Conservation (phyloP, 495 filamentous ascomycete species). For the Alectoria sarmentosa region DNA sequence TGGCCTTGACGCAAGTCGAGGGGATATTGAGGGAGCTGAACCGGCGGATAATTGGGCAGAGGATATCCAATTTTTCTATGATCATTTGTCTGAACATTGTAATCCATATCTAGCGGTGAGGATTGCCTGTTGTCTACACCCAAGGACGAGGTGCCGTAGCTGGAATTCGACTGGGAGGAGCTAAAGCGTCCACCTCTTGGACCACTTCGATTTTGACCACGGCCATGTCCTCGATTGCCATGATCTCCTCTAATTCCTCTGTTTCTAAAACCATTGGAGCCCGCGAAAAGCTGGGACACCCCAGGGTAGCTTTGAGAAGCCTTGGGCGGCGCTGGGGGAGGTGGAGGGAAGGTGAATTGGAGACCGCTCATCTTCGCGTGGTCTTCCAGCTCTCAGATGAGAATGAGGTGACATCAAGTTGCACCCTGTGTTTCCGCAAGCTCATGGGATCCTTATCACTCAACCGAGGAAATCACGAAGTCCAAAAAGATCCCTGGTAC, state of each 20-base stretch:
- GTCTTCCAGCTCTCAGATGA: background rate
- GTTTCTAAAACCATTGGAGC: conserved; percentile 8
- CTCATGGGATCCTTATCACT: background rate
- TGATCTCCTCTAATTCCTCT: conserved; percentile 41
- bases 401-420: background rate
- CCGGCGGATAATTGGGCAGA: conserved; percentile 20
- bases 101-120: background rate
- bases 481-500: background rate
- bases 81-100: conserved; percentile 11
- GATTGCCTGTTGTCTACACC: background rate
- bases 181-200: conserved; percentile 19
- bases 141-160: conserved; percentile 5
- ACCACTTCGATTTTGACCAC: conserved; percentile 44
- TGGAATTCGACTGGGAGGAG: conserved; percentile 7
- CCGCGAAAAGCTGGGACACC: conserved; percentile 10
- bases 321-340: conserved; percentile 34
- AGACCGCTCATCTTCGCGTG: conserved; percentile 24
- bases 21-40: conserved; percentile 23
- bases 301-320: conserved; percentile 29
- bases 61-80: conserved; percentile 14
- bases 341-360: conserved; percentile 33
- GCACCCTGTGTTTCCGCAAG: background rate
- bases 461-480: background rate
- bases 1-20: conserved; percentile 12
- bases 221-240: conserved; percentile 47